Evolutionary conservation across 345 rosid genomes (phyloP).

Genomic region (Acer campestre): DNA sequence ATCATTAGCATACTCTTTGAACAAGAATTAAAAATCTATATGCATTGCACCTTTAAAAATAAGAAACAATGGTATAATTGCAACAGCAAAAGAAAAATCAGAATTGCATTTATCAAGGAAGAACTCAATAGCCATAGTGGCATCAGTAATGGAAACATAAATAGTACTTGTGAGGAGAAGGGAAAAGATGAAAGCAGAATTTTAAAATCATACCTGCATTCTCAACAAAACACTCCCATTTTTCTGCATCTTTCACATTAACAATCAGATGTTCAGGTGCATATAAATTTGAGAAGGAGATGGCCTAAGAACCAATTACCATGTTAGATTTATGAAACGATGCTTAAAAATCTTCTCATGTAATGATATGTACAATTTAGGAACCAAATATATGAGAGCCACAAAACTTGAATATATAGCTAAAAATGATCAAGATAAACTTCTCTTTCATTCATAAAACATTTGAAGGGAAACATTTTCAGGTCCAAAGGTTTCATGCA

Average conservation of each 20-base stretch:
- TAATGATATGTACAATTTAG: neutral
- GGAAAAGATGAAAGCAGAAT: neutral
- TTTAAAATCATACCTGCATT: slow-evolving; percentile 66
- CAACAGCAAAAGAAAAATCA: neutral
- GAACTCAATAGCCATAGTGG: neutral
- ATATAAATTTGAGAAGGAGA: slow-evolving; percentile 80
- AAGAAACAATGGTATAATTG: neutral
- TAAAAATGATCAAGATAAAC: neutral
- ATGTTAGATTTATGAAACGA: neutral
- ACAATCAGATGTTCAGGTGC: slow-evolving; percentile 95
- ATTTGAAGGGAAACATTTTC: neutral
- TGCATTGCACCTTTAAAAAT: neutral
- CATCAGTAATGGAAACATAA: neutral
- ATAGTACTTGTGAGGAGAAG: neutral
- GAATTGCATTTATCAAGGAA: neutral
- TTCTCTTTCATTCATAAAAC: too few species aligned
- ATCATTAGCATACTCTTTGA: neutral
- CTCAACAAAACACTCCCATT: slow-evolving; percentile 83
- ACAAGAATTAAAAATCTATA: neutral
- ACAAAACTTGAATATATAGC: neutral
- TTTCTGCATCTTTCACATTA: slow-evolving; percentile 87
- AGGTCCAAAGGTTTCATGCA: neutral
- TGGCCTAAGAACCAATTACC: slow-evolving; percentile 46
- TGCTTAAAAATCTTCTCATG: neutral
- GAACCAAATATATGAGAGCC: neutral